Conservation (phyloP, 2,329 filamentous ascomycete species). For the Emergomyces africanus region DNA sequence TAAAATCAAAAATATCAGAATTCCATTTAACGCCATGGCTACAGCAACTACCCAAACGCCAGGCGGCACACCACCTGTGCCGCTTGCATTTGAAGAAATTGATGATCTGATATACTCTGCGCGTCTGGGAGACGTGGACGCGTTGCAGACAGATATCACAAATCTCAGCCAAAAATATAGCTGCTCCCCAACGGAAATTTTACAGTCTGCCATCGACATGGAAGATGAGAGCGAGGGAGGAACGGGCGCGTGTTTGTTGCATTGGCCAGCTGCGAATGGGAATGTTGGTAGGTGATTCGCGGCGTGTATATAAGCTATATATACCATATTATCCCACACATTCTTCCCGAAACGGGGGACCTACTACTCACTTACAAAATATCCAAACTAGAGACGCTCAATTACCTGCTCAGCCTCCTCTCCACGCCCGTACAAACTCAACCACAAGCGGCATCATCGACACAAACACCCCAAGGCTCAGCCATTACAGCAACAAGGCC, state of each 20-base stretch:
- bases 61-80: slow-evolving; percentile 7
- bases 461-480: background rate
- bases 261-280: slow-evolving; percentile 90
- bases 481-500: slow-evolving; percentile 5
- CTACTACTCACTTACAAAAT: background rate
- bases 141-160: slow-evolving; percentile 49
- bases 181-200: slow-evolving; percentile 47
- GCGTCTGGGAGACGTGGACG: slow-evolving; percentile 60
- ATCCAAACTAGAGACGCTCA: slow-evolving; percentile 32
- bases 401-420: slow-evolving; percentile 33
- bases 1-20: background rate
- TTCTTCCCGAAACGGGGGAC: background rate
- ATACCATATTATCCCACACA: slow-evolving; percentile 9
- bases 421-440: slow-evolving; percentile 9
- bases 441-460: slow-evolving; percentile 3
- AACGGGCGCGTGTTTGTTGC: slow-evolving; percentile 44
- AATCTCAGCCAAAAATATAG: slow-evolving; percentile 50
- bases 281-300: slow-evolving; percentile 52
- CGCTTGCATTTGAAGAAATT: slow-evolving; percentile 62
- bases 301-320: background rate
- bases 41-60: background rate
- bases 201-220: slow-evolving; percentile 58
- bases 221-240: slow-evolving; percentile 59
- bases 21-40: background rate
- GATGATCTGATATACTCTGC: slow-evolving; percentile 87